These are phyloP conservation scores for Bonia amplexicaulis DNA, from an alignment of 176 grass and related monocot species.

Conservation along the genomic window DNA sequence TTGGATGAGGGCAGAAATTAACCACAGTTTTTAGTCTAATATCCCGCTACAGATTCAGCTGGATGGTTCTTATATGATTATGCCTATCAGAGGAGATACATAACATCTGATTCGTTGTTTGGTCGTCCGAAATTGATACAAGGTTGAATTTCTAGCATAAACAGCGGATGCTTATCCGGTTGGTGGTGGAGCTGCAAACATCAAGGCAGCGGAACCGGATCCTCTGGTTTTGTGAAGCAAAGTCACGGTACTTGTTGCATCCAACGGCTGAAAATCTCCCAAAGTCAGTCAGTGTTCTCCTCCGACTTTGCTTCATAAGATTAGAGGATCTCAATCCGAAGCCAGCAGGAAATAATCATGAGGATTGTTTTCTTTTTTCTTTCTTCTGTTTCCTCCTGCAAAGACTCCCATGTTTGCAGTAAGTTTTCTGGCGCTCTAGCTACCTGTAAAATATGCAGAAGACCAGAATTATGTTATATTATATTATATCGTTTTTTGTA, in stretches of 20 bases:
- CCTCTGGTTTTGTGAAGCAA: too few relatives aligned
- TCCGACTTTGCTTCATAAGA: too few relatives aligned
- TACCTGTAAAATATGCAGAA: constrained; percentile 45
- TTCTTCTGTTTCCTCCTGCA: not conserved
- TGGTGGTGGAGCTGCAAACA: not conserved
- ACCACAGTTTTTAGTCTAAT: not conserved
- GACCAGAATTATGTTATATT: too few relatives aligned
- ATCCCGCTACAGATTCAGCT: not conserved
- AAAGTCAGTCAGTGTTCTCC: too few relatives aligned
- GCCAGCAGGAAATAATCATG: constrained; percentile 38
- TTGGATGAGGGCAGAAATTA: not conserved
- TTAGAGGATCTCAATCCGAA: not conserved
- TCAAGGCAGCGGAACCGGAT: not conserved
- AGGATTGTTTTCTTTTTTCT: not conserved
- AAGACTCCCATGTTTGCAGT: not conserved
- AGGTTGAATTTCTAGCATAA: not conserved
- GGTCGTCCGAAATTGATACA: not conserved
- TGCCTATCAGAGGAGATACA: not conserved
- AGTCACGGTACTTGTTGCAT: too few relatives aligned
- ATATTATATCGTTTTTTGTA: constrained; percentile 1
- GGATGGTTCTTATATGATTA: not conserved
- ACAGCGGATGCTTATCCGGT: not conserved
- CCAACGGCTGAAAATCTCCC: too few relatives aligned
- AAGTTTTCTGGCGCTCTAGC: not conserved
- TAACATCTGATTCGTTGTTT: not conserved